phyloP scores from a whole-genome alignment of 129 eudicot species.

The Artemisia annua region DNA sequence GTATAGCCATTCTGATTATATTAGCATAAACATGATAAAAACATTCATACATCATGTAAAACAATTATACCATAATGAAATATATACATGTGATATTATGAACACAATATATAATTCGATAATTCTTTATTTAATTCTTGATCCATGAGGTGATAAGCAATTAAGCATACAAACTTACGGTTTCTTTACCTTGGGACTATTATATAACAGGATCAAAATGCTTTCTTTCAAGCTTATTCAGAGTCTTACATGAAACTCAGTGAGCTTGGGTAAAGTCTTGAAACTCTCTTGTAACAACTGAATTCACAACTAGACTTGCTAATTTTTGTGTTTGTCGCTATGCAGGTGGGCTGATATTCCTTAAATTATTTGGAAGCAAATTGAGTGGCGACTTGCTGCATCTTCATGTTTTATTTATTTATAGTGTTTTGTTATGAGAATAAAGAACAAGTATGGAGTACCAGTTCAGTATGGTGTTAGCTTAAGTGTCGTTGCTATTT shows the following conservation, averaged over 20 bases:
- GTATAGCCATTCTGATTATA: background rate
- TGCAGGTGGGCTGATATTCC: constrained; percentile 68
- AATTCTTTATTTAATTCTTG: background rate
- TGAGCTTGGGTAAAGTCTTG: constrained; percentile 70
- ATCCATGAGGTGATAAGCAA: background rate
- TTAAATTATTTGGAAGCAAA: background rate
- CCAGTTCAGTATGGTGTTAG: background rate
- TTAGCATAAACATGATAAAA: background rate
- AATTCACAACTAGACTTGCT: background rate
- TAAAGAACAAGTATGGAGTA: background rate
- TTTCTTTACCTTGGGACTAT: background rate
- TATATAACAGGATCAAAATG: constrained; percentile 66
- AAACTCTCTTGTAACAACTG: background rate
- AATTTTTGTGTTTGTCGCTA: constrained; percentile 1
- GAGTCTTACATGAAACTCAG: constrained; percentile 84
- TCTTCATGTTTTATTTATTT: background rate
- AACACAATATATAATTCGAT: background rate
- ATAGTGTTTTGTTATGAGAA: background rate
- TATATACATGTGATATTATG: background rate
- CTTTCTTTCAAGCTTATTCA: constrained; percentile 90
- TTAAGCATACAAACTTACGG: background rate
- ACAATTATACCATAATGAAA: no score
- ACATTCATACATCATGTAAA: no score
- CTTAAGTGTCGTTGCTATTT: background rate
- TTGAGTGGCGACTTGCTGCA: constrained; percentile 6